phyloP scores from a whole-genome alignment of 2,329 filamentous ascomycete species.

The Neurospora sp. region DNA sequence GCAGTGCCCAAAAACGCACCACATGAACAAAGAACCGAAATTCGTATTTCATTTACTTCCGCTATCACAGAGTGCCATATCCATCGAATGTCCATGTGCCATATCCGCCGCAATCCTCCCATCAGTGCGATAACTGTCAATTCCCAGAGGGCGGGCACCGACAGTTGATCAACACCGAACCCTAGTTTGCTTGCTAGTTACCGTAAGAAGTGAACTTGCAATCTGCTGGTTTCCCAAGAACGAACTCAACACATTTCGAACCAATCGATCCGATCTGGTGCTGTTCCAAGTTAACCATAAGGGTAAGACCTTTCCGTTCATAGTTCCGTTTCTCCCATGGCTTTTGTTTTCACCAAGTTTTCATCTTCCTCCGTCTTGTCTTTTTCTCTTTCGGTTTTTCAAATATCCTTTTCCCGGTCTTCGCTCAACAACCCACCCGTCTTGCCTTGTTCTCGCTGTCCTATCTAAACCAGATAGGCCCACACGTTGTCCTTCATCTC shows the following conservation, averaged over 20 bases:
- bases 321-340: not conserved
- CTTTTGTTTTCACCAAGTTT: not conserved
- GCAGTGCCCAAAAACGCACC: not conserved
- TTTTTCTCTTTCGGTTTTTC: not conserved
- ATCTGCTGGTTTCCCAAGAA: not conserved
- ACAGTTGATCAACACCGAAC: not conserved
- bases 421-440: not conserved
- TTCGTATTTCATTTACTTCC: not conserved
- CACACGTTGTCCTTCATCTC: not conserved
- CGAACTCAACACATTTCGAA: not conserved
- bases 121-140: not conserved
- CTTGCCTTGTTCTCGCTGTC: not conserved
- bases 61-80: not conserved
- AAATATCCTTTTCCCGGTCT: not conserved
- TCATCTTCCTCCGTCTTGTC: not conserved
- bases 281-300: not conserved
- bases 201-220: not conserved
- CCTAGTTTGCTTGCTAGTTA: not conserved
- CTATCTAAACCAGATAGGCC: not conserved
- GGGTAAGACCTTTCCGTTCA: not conserved
- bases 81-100: not conserved
- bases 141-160: not conserved
- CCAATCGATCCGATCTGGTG: not conserved
- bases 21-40: not conserved
- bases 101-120: not conserved